Conservation (phyloP, 495 filamentous ascomycete species). For the Talaromyces wortmannii region DNA sequence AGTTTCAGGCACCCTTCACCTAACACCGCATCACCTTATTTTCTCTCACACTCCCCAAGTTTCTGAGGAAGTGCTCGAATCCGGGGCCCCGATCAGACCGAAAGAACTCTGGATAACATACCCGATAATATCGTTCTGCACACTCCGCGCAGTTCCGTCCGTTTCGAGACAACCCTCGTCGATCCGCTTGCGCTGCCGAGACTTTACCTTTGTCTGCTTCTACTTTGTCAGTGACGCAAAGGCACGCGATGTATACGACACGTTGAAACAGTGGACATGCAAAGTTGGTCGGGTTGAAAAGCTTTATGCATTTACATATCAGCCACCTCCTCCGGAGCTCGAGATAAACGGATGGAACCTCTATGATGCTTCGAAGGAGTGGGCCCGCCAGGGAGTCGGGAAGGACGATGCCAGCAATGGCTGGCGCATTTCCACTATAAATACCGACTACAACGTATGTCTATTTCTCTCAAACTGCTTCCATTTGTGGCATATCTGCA, state of each 20-base stretch:
- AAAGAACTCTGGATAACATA: conserved; percentile 90
- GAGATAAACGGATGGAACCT: conserved; percentile 76
- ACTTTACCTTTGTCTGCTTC: conserved; percentile 90
- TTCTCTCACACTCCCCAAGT: conserved; percentile 45
- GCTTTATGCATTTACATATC: conserved; percentile 84
- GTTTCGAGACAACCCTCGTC: conserved; percentile 68
- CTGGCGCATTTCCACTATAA: conserved; percentile 90
- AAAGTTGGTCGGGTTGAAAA: conserved; percentile 79
- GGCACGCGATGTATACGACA: conserved; percentile 83
- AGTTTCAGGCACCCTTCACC: conserved; percentile 53
- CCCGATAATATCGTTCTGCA: conserved; percentile 76
- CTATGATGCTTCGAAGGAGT: conserved; percentile 83
- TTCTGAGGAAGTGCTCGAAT: conserved; percentile 24
- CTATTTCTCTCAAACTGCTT: conserved; percentile 2
- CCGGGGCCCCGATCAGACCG: conserved; percentile 34
- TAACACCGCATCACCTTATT: conserved; percentile 61
- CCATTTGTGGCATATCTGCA: not conserved
- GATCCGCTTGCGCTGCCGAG: conserved; percentile 81
- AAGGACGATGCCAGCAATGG: conserved; percentile 65
- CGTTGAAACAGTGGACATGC: conserved; percentile 76
- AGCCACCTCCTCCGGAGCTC: conserved; percentile 65
- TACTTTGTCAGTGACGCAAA: conserved; percentile 71
- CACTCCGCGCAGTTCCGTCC: conserved; percentile 62
- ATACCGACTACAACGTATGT: conserved; percentile 67
- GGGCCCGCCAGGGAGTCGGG: conserved; percentile 71